Conservation (phyloP, 2,329 filamentous ascomycete species). For the Sodiomyces alkalinus region DNA sequence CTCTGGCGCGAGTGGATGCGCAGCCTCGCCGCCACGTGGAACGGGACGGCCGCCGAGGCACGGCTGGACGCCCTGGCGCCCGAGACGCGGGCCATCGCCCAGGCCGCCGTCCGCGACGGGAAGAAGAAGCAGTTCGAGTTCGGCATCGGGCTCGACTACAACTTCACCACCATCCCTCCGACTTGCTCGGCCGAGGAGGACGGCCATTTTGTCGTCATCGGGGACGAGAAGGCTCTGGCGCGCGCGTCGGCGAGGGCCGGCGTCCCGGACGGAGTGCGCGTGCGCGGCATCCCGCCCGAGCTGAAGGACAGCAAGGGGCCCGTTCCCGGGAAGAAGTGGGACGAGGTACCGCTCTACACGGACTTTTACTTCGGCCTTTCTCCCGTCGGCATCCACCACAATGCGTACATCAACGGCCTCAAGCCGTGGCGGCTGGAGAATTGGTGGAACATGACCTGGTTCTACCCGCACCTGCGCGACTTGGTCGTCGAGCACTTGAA, state of each 20-base stretch:
- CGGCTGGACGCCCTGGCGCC: constrained; percentile 4
- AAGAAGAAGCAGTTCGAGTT: constrained; percentile 17
- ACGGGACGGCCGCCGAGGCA: constrained; percentile 11
- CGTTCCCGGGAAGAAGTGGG: constrained; percentile 12
- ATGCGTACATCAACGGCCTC: constrained; percentile 17
- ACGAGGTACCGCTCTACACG: constrained; percentile 17
- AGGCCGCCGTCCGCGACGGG: constrained; percentile 12
- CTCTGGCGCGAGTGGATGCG: constrained; percentile 19
- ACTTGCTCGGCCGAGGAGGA: constrained; percentile 22
- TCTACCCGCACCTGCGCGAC: constrained; percentile 15
- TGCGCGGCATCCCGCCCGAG: constrained; percentile 14
- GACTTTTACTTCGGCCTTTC: constrained; percentile 20
- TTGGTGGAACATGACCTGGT: constrained; percentile 23
- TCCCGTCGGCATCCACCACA: constrained; percentile 21
- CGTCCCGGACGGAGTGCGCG: constrained; percentile 14
- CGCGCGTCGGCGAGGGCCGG: constrained; percentile 14
- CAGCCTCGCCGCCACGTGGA: constrained; percentile 15
- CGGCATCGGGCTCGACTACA: constrained; percentile 23
- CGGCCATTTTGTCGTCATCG: constrained; percentile 16
- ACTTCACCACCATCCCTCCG: constrained; percentile 19
- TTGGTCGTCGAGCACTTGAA: constrained; percentile 14
- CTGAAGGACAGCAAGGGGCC: constrained; percentile 8
- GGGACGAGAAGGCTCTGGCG: constrained; percentile 10
- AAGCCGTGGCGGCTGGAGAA: constrained; percentile 16
- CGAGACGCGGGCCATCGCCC: constrained; percentile 12